These are phyloP conservation scores for Asclepias syriaca DNA, from an alignment of 257 asterid genomes.

Conservation along the genomic window DNA sequence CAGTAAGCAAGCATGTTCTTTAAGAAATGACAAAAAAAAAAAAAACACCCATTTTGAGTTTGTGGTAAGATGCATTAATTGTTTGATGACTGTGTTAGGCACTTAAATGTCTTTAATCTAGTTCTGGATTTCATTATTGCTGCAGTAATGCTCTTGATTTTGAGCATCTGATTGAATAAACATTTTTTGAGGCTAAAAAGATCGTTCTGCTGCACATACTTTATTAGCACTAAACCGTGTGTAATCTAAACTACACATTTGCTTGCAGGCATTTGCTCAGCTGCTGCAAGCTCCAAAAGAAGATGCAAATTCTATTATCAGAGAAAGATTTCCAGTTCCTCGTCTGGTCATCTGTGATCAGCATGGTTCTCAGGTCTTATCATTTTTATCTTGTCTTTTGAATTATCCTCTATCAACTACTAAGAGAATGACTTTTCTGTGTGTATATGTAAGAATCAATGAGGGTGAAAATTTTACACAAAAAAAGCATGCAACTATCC, in stretches of 20 bases:
- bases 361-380: slow-evolving; percentile 85
- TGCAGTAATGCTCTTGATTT: background rate
- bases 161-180: background rate
- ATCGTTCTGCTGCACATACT: background rate
- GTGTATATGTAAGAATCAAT: background rate
- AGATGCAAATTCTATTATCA: slow-evolving; percentile 61
- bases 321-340: slow-evolving; percentile 93
- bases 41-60: background rate
- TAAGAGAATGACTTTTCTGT: background rate
- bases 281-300: slow-evolving; percentile 79
- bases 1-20: background rate
- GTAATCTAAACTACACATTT: slow-evolving; percentile 15
- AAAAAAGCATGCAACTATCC: background rate
- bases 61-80: background rate
- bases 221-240: background rate
- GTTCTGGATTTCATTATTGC: background rate
- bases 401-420: background rate
- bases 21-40: background rate
- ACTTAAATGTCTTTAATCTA: background rate
- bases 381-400: background rate
- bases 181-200: background rate
- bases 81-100: background rate
- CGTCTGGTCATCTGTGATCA: slow-evolving; percentile 95
- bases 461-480: background rate
- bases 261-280: slow-evolving; percentile 73